Evolutionary conservation across 1,284 basidiomycete genomes (phyloP).

Genomic region (Dichomitus squalens): DNA sequence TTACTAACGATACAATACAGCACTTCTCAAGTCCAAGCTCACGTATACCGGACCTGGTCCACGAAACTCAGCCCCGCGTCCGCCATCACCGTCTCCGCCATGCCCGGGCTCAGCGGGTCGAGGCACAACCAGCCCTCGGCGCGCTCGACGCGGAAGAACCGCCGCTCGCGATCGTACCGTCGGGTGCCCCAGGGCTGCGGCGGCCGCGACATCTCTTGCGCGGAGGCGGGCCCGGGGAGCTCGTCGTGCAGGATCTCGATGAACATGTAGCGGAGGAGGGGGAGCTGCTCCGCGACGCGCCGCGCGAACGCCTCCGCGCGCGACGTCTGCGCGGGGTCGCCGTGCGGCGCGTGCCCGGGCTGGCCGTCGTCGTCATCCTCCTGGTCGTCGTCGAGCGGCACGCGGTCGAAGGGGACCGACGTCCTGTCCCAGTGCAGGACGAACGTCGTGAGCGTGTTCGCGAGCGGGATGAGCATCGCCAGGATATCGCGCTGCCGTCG

Average conservation of each 20-base stretch:
- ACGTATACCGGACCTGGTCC: slow-evolving; percentile 17
- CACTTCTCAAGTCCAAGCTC: not conserved
- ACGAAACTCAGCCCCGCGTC: slow-evolving; percentile 11
- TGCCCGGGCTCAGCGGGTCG: slow-evolving; percentile 7
- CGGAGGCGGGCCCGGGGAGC: not conserved
- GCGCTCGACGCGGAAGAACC: slow-evolving; percentile 18
- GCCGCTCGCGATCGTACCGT: not conserved
- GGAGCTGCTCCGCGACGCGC: slow-evolving; percentile 5
- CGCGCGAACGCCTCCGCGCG: slow-evolving; percentile 8
- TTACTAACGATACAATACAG: not conserved
- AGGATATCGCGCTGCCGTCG: slow-evolving; percentile 11
- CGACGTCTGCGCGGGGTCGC: not conserved
- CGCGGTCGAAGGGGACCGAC: slow-evolving; percentile 18
- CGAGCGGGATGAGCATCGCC: slow-evolving; percentile 14
- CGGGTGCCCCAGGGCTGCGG: not conserved
- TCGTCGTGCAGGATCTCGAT: slow-evolving; percentile 14
- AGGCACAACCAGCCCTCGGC: slow-evolving; percentile 14
- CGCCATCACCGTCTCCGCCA: slow-evolving; percentile 5
- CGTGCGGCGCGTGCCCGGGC: not conserved
- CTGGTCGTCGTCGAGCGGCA: slow-evolving; percentile 7
- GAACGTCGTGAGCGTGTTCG: slow-evolving; percentile 9
- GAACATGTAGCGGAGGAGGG: slow-evolving; percentile 13
- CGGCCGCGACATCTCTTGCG: not conserved
- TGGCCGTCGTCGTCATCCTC: not conserved
- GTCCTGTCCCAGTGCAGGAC: slow-evolving; percentile 18